Conservation (phyloP, 768 basidiomycete genomes). For the Amanita fuliginea region DNA sequence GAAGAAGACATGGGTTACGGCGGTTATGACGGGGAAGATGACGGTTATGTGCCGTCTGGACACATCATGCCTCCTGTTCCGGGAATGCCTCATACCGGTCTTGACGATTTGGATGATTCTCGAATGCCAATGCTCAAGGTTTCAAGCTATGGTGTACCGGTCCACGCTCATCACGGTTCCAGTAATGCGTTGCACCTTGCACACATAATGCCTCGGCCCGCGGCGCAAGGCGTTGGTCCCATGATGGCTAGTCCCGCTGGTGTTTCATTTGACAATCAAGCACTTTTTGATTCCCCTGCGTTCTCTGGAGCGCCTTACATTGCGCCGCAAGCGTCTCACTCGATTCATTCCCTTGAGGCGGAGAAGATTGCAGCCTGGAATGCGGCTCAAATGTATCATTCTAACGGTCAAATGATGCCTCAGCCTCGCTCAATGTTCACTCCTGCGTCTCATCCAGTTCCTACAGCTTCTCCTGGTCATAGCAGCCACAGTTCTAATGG, state of each 20-base stretch:
- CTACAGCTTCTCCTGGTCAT: slow-evolving; percentile 7
- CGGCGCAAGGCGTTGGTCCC: slow-evolving; percentile 5
- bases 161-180: neutral
- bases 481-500: slow-evolving; percentile 5
- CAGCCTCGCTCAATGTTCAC: slow-evolving; percentile 15
- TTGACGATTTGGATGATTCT: slow-evolving; percentile 23
- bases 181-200: slow-evolving; percentile 9
- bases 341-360: slow-evolving; percentile 5
- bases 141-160: slow-evolving; percentile 17
- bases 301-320: slow-evolving; percentile 7
- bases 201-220: slow-evolving; percentile 10
- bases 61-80: slow-evolving; percentile 3
- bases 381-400: slow-evolving; percentile 9
- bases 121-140: slow-evolving; percentile 24
- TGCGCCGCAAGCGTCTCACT: neutral
- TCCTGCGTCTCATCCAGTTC: slow-evolving; percentile 13
- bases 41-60: slow-evolving; percentile 20
- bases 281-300: slow-evolving; percentile 8
- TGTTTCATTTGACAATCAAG: slow-evolving; percentile 3
- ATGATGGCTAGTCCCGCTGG: slow-evolving; percentile 10
- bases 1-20: slow-evolving; percentile 31
- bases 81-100: slow-evolving; percentile 7
- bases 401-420: slow-evolving; percentile 10
- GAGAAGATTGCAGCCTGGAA: slow-evolving; percentile 15
- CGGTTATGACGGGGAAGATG: slow-evolving; percentile 21